Percentiles rank a stretch among this genome's conserved stretches.
Evolutionary conservation across 139 green algal species (phyloP).

Genomic region (Volvox africanus): DNA sequence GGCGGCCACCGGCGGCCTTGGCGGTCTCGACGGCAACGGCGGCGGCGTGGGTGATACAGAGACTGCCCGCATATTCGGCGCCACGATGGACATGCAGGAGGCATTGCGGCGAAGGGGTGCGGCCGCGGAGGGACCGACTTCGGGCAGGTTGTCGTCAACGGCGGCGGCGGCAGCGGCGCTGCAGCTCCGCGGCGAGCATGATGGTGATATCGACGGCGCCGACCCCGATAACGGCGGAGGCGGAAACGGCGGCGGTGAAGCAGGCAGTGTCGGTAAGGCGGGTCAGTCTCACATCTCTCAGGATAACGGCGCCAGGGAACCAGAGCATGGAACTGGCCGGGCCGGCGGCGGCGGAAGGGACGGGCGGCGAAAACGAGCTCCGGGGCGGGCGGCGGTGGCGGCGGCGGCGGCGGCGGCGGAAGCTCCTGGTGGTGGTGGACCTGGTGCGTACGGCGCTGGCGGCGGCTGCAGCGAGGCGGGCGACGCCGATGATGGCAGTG

Average conservation of each 20-base stretch:
- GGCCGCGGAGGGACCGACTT: not conserved
- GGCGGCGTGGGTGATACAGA: constrained; percentile 63
- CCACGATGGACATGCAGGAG: constrained; percentile 50
- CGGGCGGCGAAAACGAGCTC: no score
- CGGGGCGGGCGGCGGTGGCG: not conserved
- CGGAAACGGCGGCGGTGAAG: not conserved
- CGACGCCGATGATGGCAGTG: not conserved
- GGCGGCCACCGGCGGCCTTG: not conserved
- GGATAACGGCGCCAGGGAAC: no score
- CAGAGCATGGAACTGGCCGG: no score
- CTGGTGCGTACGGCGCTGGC: not conserved
- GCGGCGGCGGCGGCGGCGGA: not conserved
- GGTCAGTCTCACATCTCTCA: no score
- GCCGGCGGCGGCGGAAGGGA: no score
- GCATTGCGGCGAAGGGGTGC: not conserved
- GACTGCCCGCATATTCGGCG: constrained; percentile 85
- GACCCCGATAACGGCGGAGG: not conserved
- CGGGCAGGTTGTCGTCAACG: constrained; percentile 1
- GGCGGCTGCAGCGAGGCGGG: not conserved
- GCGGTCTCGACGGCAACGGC: not conserved
- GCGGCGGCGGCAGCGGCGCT: constrained; percentile 13
- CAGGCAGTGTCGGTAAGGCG: not conserved
- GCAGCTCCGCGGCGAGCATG: not conserved
- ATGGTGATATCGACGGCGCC: not conserved
- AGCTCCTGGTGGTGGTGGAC: not conserved